Conservation (phyloP, 176 grass and related monocot species). For the Aegilops umbellulata region DNA sequence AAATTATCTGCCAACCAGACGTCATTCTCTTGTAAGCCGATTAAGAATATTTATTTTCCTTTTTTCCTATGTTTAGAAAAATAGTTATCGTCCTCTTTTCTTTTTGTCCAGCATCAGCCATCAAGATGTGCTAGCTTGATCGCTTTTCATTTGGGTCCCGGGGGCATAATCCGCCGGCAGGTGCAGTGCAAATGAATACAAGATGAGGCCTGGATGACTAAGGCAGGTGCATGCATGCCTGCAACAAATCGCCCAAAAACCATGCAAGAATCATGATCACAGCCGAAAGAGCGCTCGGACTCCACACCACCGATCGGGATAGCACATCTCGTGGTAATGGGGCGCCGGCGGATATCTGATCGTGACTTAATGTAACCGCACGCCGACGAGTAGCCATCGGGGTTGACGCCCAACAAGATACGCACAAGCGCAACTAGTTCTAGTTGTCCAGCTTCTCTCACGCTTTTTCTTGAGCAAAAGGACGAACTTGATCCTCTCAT, state of each 20-base stretch:
- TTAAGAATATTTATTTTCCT: too few relatives aligned
- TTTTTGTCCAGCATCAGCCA: too few relatives aligned
- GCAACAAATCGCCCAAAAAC: neutral
- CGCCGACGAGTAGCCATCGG: too few relatives aligned
- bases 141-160: too few relatives aligned
- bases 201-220: neutral
- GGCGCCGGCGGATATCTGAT: neutral
- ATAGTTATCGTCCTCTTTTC: too few relatives aligned
- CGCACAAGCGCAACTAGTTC: neutral
- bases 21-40: too few relatives aligned
- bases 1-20: too few relatives aligned
- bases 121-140: too few relatives aligned
- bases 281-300: constrained; percentile 18
- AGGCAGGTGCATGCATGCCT: neutral
- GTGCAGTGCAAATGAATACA: too few relatives aligned
- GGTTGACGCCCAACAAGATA: neutral
- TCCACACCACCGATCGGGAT: constrained; percentile 20
- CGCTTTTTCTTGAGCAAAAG: neutral
- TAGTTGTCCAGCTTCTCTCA: neutral
- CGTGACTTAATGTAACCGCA: neutral
- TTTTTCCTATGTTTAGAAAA: too few relatives aligned
- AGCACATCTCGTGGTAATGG: too few relatives aligned
- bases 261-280: neutral
- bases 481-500: neutral
- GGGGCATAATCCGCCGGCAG: too few relatives aligned